phyloP scores from a whole-genome alignment of 2,329 filamentous ascomycete species.

The Microdochium paspali region DNA sequence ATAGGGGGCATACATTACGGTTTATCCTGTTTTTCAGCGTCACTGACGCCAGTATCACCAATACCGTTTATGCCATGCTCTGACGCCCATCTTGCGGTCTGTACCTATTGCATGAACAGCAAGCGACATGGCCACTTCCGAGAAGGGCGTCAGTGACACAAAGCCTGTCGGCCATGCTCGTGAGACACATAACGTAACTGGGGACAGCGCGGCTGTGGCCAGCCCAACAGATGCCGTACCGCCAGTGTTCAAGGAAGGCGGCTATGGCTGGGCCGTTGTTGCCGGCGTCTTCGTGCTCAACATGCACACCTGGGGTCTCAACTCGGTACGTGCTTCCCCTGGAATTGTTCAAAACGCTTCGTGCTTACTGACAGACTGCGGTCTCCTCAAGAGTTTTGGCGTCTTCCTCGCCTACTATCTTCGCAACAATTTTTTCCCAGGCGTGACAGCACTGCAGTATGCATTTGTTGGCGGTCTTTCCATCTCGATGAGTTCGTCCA shows the following conservation, averaged over 20 bases:
- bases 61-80: no score
- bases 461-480: conserved; percentile 71
- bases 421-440: conserved; percentile 49
- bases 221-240: conserved; percentile 38
- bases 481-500: conserved; percentile 34
- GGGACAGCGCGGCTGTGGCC: conserved; percentile 6
- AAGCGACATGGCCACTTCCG: conserved; percentile 2
- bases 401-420: conserved; percentile 51
- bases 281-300: conserved; percentile 47
- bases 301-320: conserved; percentile 67
- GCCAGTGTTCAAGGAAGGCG: conserved; percentile 38
- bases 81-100: no score
- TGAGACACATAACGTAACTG: conserved; percentile 4
- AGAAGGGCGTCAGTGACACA: neutral
- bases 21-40: no score
- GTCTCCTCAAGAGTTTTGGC: conserved; percentile 34
- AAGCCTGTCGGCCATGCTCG: conserved; percentile 1
- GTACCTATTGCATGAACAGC: no score
- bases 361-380: no score
- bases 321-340: conserved; percentile 36
- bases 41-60: no score
- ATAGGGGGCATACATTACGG: no score
- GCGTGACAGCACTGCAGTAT: conserved; percentile 55
- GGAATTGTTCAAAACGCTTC: no score
- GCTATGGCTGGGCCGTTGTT: conserved; percentile 54